Evolutionary conservation across 2,329 filamentous ascomycete genomes (phyloP).

Genomic region (Curvularia lunata): DNA sequence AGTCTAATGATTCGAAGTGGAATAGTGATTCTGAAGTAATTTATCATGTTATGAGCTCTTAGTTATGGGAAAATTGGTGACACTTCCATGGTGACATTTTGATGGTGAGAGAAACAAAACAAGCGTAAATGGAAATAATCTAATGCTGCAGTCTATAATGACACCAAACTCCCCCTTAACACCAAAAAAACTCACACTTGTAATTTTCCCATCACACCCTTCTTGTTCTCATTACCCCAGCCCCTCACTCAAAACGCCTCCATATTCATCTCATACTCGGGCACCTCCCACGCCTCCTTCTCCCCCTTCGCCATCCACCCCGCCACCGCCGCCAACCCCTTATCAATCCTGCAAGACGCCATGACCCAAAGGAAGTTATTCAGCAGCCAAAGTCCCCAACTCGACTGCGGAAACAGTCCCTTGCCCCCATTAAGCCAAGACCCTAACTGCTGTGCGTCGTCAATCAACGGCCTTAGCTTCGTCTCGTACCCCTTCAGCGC

Average conservation of each 20-base stretch:
- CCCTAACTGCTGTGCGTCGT: slow-evolving; percentile 27
- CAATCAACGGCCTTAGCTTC: slow-evolving; percentile 24
- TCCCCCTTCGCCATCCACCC: neutral
- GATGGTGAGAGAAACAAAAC: no score
- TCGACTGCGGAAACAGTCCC: neutral
- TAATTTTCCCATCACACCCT: neutral
- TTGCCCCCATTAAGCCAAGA: neutral
- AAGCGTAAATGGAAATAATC: no score
- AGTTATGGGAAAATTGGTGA: no score
- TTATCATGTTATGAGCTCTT: no score
- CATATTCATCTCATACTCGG: slow-evolving; percentile 19
- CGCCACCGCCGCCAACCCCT: neutral
- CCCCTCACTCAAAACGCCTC: neutral
- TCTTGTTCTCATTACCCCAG: no score
- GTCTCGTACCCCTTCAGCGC: slow-evolving; percentile 35
- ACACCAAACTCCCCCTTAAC: no score
- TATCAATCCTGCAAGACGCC: neutral
- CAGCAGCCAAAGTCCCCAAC: neutral
- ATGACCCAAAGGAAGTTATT: slow-evolving; percentile 2
- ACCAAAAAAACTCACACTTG: no score
- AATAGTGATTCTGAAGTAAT: neutral
- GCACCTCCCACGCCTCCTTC: slow-evolving; percentile 5
- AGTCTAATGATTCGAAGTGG: no score
- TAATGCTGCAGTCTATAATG: no score
- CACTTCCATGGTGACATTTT: no score